These are phyloP conservation scores for Quercus agrifolia DNA, from an alignment of 306 rosid genomes.

Conservation along the genomic window DNA sequence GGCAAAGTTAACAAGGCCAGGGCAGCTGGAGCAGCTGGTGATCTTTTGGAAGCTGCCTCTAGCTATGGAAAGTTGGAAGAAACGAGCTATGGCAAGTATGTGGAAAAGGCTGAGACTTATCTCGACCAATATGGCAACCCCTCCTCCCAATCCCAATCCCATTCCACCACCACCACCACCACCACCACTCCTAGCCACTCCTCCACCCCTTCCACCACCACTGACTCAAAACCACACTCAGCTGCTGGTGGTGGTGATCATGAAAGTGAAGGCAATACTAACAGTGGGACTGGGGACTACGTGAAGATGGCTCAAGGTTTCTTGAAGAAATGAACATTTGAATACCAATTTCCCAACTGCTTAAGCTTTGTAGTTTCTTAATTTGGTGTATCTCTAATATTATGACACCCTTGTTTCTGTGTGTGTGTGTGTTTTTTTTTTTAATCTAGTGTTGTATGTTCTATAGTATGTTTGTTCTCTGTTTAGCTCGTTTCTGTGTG, in stretches of 20 bases:
- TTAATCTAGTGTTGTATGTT: neutral
- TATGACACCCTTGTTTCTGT: neutral
- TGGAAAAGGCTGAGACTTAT: conserved; percentile 23
- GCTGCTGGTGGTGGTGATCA: neutral
- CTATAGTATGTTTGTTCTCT: neutral
- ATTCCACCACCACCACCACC: no score
- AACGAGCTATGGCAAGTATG: conserved; percentile 18
- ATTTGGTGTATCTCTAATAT: no score
- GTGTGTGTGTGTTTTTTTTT: neutral
- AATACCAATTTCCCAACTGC: neutral
- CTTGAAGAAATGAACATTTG: conserved; percentile 13
- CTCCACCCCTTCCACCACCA: no score
- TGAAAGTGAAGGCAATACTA: no score
- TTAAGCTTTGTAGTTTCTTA: neutral
- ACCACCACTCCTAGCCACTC: no score
- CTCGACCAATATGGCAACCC: conserved; percentile 18
- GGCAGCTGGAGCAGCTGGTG: conserved; percentile 13
- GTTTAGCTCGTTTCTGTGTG: no score
- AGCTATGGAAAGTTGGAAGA: conserved; percentile 25
- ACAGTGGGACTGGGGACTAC: neutral
- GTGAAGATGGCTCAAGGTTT: conserved; percentile 30
- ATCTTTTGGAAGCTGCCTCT: conserved; percentile 19
- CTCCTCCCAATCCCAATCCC: neutral
- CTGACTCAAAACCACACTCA: neutral
- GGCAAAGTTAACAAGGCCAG: conserved; percentile 24